Base-by-base conservation (phyloP, 345 rosid species). In the Aethionema arabicum region DNA sequence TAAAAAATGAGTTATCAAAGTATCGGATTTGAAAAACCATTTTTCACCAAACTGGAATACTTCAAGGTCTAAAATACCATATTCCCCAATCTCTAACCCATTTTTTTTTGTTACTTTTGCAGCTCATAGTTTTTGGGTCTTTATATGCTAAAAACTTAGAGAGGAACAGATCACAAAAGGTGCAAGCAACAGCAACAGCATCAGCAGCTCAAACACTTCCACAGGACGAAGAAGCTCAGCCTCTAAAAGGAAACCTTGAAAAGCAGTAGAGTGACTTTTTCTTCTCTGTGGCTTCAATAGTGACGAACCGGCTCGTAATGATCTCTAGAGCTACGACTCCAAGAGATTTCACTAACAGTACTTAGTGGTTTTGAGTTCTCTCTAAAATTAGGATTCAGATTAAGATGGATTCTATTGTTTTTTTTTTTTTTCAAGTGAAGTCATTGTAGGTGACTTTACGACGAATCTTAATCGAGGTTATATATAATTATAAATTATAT, bases 71-170 rank as follows among this genome's bases (percentile, higher is more conserved):
- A 21, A 21, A 21, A 1, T 21, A n/a, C n/a, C n/a, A n/a, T n/a
- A 21, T 21, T 21, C 27, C 27, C 27, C 11, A 7, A 64, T 11
- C 32, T 60, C 48, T 46, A 72, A 39, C 37, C 39, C 62, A 21
- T 46, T 44, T 21, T 41, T 44, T 21, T 41, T 32, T 16, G 2
- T 1, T 1, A 5, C 69, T 51, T 4, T 47, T 37, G 44, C 74
- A 91, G 90, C 79, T 78, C 29, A 77, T 85, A 48, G 95, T 91
- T 49, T 91, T 88, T 5, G 86, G 90, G 27, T 81, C 98, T 54
- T 74, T 91, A 31, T 88, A 86, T 50, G 56, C 79, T 0, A 88
- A 81, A 80, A 85, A 51, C 71, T 82, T 86, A 42, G 31, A 65
- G 42, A 83, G 68, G 52, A 76, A 79, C 15, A 68, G 39, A 32